A percentile compares a stretch with the other conserved stretches of the same genome.
Conservation (phyloP, 352 stramenopile genomes). For the Phytophthora niederhauseri region DNA sequence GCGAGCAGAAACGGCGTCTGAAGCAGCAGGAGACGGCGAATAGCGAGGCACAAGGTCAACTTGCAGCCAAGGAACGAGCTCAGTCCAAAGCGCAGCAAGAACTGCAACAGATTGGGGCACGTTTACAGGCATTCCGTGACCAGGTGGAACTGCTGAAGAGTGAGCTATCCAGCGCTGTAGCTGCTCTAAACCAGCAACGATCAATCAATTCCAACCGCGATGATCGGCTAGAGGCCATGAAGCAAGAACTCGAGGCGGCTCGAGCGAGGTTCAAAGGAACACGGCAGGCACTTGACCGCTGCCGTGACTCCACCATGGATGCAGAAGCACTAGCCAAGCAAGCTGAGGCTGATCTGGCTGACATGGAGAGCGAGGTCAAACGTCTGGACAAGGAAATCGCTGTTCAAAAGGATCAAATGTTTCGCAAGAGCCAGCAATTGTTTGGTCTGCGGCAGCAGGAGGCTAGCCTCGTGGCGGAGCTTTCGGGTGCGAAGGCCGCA, state of each 20-base stretch:
- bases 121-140: slow-evolving; percentile 85
- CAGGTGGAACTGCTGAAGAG: slow-evolving; percentile 94
- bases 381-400: slow-evolving; percentile 79
- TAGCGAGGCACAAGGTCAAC: slow-evolving; percentile 73
- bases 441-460: slow-evolving; percentile 90
- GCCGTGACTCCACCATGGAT: slow-evolving; percentile 74
- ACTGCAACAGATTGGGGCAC: slow-evolving; percentile 54
- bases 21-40: slow-evolving; percentile 91
- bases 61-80: slow-evolving; percentile 70
- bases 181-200: slow-evolving; percentile 82
- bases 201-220: slow-evolving; percentile 76
- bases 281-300: slow-evolving; percentile 79
- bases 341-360: slow-evolving; percentile 76
- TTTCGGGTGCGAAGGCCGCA: slow-evolving; percentile 90
- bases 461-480: slow-evolving; percentile 90
- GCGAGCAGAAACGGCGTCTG: slow-evolving; percentile 77
- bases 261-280: slow-evolving; percentile 80
- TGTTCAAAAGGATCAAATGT: slow-evolving; percentile 93
- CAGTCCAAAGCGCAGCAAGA: slow-evolving; percentile 79
- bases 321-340: slow-evolving; percentile 86
- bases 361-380: slow-evolving; percentile 68
- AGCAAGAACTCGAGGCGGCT: slow-evolving; percentile 71
- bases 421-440: slow-evolving; percentile 91
- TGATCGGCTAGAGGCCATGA: slow-evolving; percentile 80
- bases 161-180: slow-evolving; percentile 89